These are phyloP conservation scores for Zygosaccharomyces bisporus DNA, from an alignment of 805 yeast species.

Conservation along the genomic window DNA sequence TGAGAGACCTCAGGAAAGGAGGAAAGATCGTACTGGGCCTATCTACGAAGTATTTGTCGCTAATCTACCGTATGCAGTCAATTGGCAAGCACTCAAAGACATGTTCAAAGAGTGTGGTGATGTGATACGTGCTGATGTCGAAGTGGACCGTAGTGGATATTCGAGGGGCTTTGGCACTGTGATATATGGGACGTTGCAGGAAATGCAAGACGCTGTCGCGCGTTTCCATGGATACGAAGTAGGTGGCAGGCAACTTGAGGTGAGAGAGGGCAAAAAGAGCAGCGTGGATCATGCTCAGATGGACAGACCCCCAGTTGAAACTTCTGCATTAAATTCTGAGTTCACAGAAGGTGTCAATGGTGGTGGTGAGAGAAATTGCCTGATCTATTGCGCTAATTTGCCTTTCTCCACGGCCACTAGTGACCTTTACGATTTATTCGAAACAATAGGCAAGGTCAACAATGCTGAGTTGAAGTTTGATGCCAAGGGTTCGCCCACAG, in stretches of 20 bases:
- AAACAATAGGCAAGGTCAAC: conserved; percentile 70
- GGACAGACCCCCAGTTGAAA: conserved; percentile 26
- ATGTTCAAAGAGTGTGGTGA: conserved; percentile 71
- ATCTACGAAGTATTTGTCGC: conserved; percentile 66
- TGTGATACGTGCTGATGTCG: conserved; percentile 78
- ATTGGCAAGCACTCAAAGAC: conserved; percentile 83
- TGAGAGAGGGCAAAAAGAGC: conserved; percentile 58
- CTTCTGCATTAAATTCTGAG: conserved; percentile 36
- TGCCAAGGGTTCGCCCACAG: conserved; percentile 64
- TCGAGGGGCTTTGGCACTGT: conserved; percentile 88
- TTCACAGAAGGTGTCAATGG: conserved; percentile 67
- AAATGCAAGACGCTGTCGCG: conserved; percentile 67
- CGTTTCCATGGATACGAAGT: conserved; percentile 63
- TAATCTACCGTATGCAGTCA: conserved; percentile 72
- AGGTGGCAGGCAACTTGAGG: conserved; percentile 75
- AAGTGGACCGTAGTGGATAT: conserved; percentile 60
- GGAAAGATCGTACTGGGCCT: conserved; percentile 16
- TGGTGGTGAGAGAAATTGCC: conserved; percentile 55
- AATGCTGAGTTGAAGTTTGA: conserved; percentile 72
- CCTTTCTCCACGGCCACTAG: conserved; percentile 87
- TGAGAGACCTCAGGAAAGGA: conserved; percentile 19
- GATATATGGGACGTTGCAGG: conserved; percentile 59
- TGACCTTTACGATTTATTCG: conserved; percentile 81
- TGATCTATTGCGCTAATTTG: conserved; percentile 69
- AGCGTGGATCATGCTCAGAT: conserved; percentile 14